A percentile compares a stretch with the other conserved stretches of the same genome.
These are phyloP conservation scores for Ramularia collo-cygni DNA, from an alignment of 2,329 filamentous ascomycete species.

Conservation along the genomic window DNA sequence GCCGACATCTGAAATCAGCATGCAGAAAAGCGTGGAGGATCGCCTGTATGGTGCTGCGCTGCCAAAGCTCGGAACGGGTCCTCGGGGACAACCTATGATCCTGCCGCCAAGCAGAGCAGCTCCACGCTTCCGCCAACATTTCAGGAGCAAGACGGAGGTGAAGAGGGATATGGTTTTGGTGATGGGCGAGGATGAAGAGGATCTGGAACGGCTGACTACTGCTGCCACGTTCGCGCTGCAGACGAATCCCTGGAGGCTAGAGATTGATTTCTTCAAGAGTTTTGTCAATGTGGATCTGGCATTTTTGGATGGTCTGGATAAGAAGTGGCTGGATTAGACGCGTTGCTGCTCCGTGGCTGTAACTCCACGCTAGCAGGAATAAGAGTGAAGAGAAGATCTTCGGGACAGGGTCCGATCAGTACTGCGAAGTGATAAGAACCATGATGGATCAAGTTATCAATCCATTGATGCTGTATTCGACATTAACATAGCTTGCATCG, in stretches of 20 bases:
- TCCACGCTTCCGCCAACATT: too few species aligned
- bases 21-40: conserved; percentile 36
- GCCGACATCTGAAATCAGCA: conserved; percentile 37
- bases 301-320: conserved; percentile 40
- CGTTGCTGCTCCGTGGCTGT: too few species aligned
- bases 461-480: too few species aligned
- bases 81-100: too few species aligned
- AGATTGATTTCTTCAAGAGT: conserved; percentile 48
- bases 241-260: conserved; percentile 43
- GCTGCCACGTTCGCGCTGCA: conserved; percentile 42
- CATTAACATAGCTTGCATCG: too few species aligned
- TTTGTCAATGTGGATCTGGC: conserved; percentile 43
- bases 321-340: conserved; percentile 29
- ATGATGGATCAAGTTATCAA: too few species aligned
- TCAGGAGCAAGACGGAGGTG: neutral
- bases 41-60: conserved; percentile 26
- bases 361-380: too few species aligned
- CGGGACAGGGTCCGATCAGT: too few species aligned
- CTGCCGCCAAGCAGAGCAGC: too few species aligned
- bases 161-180: conserved; percentile 42
- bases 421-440: too few species aligned
- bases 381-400: too few species aligned
- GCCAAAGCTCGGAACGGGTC: conserved; percentile 22
- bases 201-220: conserved; percentile 34
- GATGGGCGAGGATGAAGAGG: conserved; percentile 39